Conservation (phyloP, 2,329 filamentous ascomycete species). For the Didymella pinodella region DNA sequence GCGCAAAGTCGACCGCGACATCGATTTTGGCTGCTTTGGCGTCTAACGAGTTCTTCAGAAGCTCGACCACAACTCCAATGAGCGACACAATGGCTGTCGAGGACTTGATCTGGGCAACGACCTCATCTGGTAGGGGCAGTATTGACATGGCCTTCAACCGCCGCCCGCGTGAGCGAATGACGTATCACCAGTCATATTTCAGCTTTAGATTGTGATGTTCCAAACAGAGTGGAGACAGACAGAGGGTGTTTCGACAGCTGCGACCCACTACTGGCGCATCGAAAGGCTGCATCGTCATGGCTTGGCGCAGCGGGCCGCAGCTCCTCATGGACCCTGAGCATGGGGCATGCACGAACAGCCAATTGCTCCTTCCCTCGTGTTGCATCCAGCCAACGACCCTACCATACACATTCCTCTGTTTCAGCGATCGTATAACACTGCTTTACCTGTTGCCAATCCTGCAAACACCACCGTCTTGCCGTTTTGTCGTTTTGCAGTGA, state of each 20-base stretch:
- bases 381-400: conserved; percentile 19
- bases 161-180: conserved; percentile 10
- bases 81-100: conserved; percentile 81
- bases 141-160: conserved; percentile 56
- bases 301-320: conserved; percentile 22
- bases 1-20: conserved; percentile 75
- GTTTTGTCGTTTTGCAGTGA: not conserved
- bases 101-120: conserved; percentile 81
- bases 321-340: conserved; percentile 25
- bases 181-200: conserved; percentile 11
- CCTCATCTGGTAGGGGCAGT: conserved; percentile 72
- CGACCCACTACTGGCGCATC: conserved; percentile 15
- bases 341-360: conserved; percentile 23
- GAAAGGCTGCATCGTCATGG: conserved; percentile 17
- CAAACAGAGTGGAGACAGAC: conserved; percentile 13
- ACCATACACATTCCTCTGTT: conserved; percentile 20
- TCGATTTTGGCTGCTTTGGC: conserved; percentile 73
- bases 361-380: conserved; percentile 15
- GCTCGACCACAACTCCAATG: conserved; percentile 72
- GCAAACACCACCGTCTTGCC: not conserved
- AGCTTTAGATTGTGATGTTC: conserved; percentile 6
- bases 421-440: conserved; percentile 8
- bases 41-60: conserved; percentile 87
- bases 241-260: conserved; percentile 7
- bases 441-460: not conserved